Evolutionary conservation across 2,329 filamentous ascomycete species (phyloP), one percentile per base, ranked within the genome.

Genomic region (Coniochaeta sp.): DNA sequence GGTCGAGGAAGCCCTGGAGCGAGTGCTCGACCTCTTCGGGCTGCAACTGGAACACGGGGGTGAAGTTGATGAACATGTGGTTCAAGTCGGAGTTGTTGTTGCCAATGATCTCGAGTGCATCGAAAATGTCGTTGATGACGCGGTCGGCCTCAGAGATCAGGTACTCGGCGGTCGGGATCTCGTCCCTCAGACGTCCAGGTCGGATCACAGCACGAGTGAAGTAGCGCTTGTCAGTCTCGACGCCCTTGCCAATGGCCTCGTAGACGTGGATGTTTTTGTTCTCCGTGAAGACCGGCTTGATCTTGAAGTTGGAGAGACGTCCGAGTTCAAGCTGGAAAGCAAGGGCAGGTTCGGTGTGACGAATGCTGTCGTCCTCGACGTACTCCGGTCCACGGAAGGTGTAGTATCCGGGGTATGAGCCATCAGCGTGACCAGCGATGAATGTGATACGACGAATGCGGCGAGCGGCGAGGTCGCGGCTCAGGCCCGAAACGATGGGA

Each of bases 61-160:
- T 94, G 76, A 99, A 99, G 81, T 99, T 97, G 79, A 99, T 94
- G 78, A 99, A 99, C 79, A 99, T 94, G 75, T 99, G 94, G 79
- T 99, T 99, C 66, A 99, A 81, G 78, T 99, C 94, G 49, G 94
- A 96, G 76, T 95, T 95, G 77, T 96, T 97, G 79, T 96, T 96
- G 66, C 94, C 94, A 65, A 96, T 95, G 62, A 99, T 96, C 78
- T 99, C 94, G 53, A 99, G 78, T 42, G 94, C 94, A 66, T 99
- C 94, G 50, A 97, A 83, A 64, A 99, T 97, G 67, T 99, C 94
- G 67, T 90, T 97, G 81, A 99, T 91, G 61, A 97, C 79, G 57
- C 94, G 86, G 65, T 99, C 92, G 33, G 92, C 91, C 76, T 99
- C 94, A 1, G 91, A 96, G 61, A 96, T 95, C 67, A 99, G 82